A percentile compares a stretch with the other conserved stretches of the same genome.
Evolutionary conservation across 2,329 filamentous ascomycete genomes (phyloP).

Genomic region (Fusarium nodosum): DNA sequence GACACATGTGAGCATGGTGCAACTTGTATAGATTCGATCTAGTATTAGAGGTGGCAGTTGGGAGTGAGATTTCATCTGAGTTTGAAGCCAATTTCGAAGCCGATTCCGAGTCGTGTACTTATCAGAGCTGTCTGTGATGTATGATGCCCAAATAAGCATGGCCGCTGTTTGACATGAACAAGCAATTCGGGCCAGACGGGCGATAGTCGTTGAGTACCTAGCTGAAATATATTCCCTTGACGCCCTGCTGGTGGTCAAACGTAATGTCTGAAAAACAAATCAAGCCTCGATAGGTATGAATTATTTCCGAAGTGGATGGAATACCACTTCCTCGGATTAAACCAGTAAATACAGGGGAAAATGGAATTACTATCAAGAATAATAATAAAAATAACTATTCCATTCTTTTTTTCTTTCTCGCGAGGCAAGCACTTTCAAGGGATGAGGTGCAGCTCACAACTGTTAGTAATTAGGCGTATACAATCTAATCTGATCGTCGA

Average conservation of each 20-base stretch:
- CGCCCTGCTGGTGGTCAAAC: not conserved
- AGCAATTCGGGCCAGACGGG: not conserved
- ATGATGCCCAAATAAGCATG: not conserved
- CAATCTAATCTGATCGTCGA: not conserved
- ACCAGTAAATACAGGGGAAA: not conserved
- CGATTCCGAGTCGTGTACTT: not conserved
- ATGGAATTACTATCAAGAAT: no score
- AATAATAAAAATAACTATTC: not conserved
- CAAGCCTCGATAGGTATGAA: not conserved
- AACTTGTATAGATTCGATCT: constrained; percentile 52
- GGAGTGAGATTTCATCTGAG: constrained; percentile 47
- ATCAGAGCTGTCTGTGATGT: not conserved
- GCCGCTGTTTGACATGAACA: not conserved
- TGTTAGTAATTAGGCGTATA: not conserved
- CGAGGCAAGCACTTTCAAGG: not conserved
- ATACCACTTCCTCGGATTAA: not conserved
- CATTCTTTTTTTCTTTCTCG: no score
- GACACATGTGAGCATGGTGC: constrained; percentile 51
- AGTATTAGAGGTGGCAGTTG: constrained; percentile 51
- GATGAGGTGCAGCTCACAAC: not conserved
- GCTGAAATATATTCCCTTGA: not conserved
- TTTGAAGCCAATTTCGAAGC: constrained; percentile 37
- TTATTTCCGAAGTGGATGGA: not conserved
- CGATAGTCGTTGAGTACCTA: not conserved
- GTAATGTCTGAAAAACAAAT: not conserved